These are phyloP conservation scores for Neoarthrinium moseri DNA, from an alignment of 2,329 filamentous ascomycete species.

Conservation along the genomic window DNA sequence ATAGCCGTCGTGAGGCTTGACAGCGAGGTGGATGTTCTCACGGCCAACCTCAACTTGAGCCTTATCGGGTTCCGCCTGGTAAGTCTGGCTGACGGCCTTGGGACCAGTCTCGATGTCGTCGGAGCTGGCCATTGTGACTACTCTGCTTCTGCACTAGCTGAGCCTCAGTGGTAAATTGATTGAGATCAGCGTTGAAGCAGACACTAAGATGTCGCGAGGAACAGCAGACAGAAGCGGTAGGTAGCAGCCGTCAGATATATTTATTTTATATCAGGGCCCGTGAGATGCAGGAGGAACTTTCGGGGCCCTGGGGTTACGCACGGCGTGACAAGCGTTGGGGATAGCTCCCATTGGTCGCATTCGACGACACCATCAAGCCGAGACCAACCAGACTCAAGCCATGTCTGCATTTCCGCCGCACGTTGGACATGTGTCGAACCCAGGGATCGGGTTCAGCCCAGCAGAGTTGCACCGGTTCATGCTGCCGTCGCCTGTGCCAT, in stretches of 20 bases:
- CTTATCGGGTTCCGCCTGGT: constrained; percentile 5
- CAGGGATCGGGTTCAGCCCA: background rate
- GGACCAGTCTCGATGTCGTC: constrained; percentile 10
- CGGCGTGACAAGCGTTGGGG: constrained; percentile 2
- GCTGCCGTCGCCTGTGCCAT: background rate
- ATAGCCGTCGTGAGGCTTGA: constrained; percentile 32
- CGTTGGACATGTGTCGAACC: background rate
- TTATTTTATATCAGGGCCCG: constrained; percentile 5
- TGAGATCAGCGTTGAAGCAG: too few relatives aligned
- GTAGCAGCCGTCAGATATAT: background rate
- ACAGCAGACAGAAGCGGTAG: constrained; percentile 2
- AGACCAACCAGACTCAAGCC: background rate
- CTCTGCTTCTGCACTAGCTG: too few relatives aligned
- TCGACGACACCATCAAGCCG: background rate
- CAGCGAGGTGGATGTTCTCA: constrained; percentile 31
- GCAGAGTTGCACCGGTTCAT: background rate
- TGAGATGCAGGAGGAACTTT: too few relatives aligned
- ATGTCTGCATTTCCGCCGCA: background rate
- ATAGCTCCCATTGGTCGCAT: background rate
- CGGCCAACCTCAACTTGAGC: constrained; percentile 32
- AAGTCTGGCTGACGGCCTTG: background rate
- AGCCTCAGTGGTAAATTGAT: too few relatives aligned
- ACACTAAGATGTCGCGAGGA: background rate
- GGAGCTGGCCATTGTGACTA: constrained; percentile 9
- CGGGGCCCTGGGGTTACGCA: too few relatives aligned